Conservation (phyloP, 2,329 filamentous ascomycete genomes). For the Fusarium sp. region DNA sequence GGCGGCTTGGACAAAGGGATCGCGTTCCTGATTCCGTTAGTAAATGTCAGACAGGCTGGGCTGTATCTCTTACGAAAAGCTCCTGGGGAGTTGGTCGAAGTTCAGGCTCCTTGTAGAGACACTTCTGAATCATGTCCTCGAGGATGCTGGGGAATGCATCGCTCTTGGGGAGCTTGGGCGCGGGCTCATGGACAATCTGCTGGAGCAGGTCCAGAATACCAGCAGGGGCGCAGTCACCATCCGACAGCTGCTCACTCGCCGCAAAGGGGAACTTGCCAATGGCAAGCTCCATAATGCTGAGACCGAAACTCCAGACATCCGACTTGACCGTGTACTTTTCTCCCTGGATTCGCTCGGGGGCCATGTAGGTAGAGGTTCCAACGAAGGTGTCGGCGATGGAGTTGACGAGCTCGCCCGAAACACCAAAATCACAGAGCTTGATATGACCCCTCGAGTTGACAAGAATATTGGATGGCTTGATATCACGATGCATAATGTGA, state of each 20-base stretch:
- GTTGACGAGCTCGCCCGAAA: slow-evolving; percentile 98
- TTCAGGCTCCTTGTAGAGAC: slow-evolving; percentile 89
- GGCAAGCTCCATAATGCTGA: slow-evolving; percentile 95
- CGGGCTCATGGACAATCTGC: slow-evolving; percentile 96
- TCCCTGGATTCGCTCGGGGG: slow-evolving; percentile 96
- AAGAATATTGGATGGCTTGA: slow-evolving; percentile 97
- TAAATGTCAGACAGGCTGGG: background rate
- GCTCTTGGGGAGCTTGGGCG: slow-evolving; percentile 93
- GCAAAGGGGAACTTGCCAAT: slow-evolving; percentile 98
- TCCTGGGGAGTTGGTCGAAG: slow-evolving; percentile 92
- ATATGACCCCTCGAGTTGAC: slow-evolving; percentile 95
- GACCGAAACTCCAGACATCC: slow-evolving; percentile 97
- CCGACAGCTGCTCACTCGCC: slow-evolving; percentile 75
- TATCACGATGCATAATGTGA: slow-evolving; percentile 98
- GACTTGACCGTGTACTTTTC: slow-evolving; percentile 98
- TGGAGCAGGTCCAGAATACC: slow-evolving; percentile 96
- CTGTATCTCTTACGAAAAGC: slow-evolving; percentile 77
- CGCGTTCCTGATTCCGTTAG: slow-evolving; percentile 76
- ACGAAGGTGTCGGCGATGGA: slow-evolving; percentile 99
- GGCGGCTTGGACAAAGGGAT: slow-evolving; percentile 94
- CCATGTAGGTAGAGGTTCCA: slow-evolving; percentile 99
- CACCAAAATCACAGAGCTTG: slow-evolving; percentile 98
- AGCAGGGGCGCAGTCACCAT: slow-evolving; percentile 85
- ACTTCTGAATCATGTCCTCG: slow-evolving; percentile 97
- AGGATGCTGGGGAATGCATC: slow-evolving; percentile 96